phyloP scores from a whole-genome alignment of 306 rosid genomes.

The Abrus pulchellus region DNA sequence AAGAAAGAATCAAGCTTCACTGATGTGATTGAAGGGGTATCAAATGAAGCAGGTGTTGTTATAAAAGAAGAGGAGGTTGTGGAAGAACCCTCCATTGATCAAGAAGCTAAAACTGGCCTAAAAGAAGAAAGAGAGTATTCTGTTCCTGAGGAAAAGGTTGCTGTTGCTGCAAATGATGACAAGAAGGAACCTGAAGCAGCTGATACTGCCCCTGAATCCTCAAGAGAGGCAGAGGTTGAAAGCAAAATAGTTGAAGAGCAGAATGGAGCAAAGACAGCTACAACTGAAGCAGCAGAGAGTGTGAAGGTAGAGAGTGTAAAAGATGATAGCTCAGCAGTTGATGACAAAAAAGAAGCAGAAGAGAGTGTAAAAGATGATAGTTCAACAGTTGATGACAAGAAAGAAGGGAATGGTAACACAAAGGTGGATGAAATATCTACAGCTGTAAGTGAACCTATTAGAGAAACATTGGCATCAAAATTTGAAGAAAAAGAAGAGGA shows the following conservation, averaged over 20 bases:
- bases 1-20: constrained; percentile 51
- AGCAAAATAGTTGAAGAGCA: constrained; percentile 52
- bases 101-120: constrained; percentile 46
- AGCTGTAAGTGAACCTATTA: constrained; percentile 48
- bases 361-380: constrained; percentile 40
- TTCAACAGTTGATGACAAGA: constrained; percentile 44
- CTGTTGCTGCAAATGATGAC: constrained; percentile 44
- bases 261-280: constrained; percentile 46
- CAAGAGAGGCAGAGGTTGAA: constrained; percentile 56
- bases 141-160: constrained; percentile 50
- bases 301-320: constrained; percentile 40
- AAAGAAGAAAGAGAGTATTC: constrained; percentile 42
- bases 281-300: constrained; percentile 45
- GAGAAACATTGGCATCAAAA: constrained; percentile 63
- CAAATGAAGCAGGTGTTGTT: constrained; percentile 36
- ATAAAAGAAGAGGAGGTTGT: background rate
- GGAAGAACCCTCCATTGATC: constrained; percentile 32
- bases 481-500: constrained; percentile 62
- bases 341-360: constrained; percentile 35
- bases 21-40: constrained; percentile 40
- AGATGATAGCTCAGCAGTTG: constrained; percentile 42
- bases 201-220: constrained; percentile 42
- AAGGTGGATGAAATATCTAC: constrained; percentile 56
- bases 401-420: constrained; percentile 44
- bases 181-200: constrained; percentile 52